Evolutionary conservation across 345 rosid species (phyloP).

Genomic region (Jatropha curcas): DNA sequence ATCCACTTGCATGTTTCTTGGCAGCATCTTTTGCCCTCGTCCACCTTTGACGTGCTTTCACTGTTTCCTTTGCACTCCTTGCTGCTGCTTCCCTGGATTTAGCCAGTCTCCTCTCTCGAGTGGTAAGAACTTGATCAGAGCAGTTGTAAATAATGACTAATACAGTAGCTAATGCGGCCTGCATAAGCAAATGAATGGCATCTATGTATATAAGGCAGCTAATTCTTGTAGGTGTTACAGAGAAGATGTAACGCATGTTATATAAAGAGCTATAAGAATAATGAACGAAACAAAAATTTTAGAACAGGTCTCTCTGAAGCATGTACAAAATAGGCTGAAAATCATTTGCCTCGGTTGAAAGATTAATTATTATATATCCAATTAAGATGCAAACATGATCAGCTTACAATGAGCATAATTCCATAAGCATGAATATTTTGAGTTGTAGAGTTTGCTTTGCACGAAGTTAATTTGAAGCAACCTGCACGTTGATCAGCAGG

Average conservation of each 20-base stretch:
- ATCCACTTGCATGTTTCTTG: constrained; percentile 62
- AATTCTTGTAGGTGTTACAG: neutral
- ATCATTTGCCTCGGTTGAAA: neutral
- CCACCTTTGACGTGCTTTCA: constrained; percentile 81
- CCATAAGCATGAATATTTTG: constrained; percentile 87
- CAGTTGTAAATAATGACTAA: constrained; percentile 85
- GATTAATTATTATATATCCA: neutral
- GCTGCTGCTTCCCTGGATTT: constrained; percentile 91
- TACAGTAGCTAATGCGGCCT: constrained; percentile 71
- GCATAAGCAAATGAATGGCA: constrained; percentile 31
- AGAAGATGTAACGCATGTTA: neutral
- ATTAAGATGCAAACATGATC: neutral
- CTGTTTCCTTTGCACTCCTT: constrained; percentile 61
- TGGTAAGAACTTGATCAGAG: constrained; percentile 78
- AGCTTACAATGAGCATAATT: constrained; percentile 77
- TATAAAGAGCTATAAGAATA: neutral
- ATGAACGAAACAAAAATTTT: neutral
- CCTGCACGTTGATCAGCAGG: constrained; percentile 41
- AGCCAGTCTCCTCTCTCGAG: constrained; percentile 71
- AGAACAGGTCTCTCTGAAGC: constrained; percentile 10
- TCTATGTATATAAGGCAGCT: constrained; percentile 8
- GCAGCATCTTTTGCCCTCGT: constrained; percentile 67
- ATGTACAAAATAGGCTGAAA: neutral
- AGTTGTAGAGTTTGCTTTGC: constrained; percentile 57
- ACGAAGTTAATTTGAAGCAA: constrained; percentile 77